Base-by-base conservation (phyloP, 129 eudicot genomes). In the Centaurea solstitialis region DNA sequence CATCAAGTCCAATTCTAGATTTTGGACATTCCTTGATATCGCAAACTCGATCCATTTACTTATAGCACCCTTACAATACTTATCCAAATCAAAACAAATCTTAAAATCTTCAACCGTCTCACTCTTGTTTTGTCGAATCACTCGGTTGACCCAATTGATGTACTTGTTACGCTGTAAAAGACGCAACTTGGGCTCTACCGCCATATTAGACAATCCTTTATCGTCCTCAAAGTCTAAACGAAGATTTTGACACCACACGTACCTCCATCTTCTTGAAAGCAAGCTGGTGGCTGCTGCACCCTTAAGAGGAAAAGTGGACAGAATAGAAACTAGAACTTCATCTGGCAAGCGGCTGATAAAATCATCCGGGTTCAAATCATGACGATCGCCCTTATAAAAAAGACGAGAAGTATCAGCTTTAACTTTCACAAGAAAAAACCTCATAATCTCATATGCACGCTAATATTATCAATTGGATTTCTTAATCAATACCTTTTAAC, bases 1-100 rank as follows among this genome's bases (percentile, higher is more conserved):
- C 43, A 39, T 39, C 43, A 39, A 39, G 43, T 39, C 43, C 43
- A 39, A 6, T 39, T 39, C 43, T 39, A 39, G 43, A 39, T 39
- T 39, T 39, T 39, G 43, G 43, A 39, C 43, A 39, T 39, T 39
- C 6, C 4, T 87, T 2, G 79, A 40, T 18, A 89, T 40, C 0
- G 90, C 90, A 69, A 86, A 89, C 68, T 84, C 69, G 33, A 87
- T 66, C 93, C 90, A 89, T 28, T 73, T 72, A 28, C 73, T 86
- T 26, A 84, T 35, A 1, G 73, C 81, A 15, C 9, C 28, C 65
- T 73, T 79, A 2, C 78, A 78, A 38, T 69, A 30, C 70, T 53
- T 81, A 37, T 84, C 85, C 41, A 89, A 33, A 75, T 78, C 80
- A 53, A 57, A 89, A 33, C 73, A 68, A 18, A 89, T 76, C 26